Evolutionary conservation across 1,139 yeast species (phyloP).

Genomic region (Zygotorulaspora mrakii): DNA sequence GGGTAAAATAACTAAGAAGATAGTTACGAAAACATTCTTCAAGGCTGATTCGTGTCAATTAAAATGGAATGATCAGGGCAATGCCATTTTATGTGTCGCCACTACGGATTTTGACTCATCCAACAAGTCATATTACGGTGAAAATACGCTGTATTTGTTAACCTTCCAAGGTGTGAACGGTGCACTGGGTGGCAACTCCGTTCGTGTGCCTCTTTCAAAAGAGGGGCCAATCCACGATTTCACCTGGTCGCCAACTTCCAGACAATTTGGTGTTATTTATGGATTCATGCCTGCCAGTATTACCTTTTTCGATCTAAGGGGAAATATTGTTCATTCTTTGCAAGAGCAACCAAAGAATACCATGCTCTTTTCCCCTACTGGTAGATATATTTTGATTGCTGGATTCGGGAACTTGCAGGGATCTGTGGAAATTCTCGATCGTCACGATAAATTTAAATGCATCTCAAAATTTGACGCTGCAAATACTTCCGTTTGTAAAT

Average conservation of each 20-base stretch:
- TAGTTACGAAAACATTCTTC: slow-evolving; percentile 84
- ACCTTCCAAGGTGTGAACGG: slow-evolving; percentile 48
- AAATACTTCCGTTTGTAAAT: slow-evolving; percentile 90
- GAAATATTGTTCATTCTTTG: slow-evolving; percentile 77
- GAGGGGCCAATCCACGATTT: slow-evolving; percentile 98
- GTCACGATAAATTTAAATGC: slow-evolving; percentile 79
- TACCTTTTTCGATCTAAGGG: slow-evolving; percentile 91
- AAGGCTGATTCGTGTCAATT: slow-evolving; percentile 92
- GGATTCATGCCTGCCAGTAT: slow-evolving; percentile 98
- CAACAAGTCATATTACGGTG: slow-evolving; percentile 95
- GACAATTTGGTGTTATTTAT: slow-evolving; percentile 95
- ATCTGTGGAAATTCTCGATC: slow-evolving; percentile 89
- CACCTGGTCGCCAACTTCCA: slow-evolving; percentile 94
- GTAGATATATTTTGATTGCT: slow-evolving; percentile 83
- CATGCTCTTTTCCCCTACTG: slow-evolving; percentile 89
- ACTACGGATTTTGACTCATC: slow-evolving; percentile 94
- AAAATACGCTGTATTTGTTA: slow-evolving; percentile 82
- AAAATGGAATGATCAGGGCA: slow-evolving; percentile 92
- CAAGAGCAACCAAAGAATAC: slow-evolving; percentile 90
- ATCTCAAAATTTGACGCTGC: slow-evolving; percentile 84
- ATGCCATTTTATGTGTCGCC: slow-evolving; percentile 88
- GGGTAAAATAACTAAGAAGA: slow-evolving; percentile 71
- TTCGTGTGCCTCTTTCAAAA: slow-evolving; percentile 78
- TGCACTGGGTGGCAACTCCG: slow-evolving; percentile 87
- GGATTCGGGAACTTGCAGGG: slow-evolving; percentile 99